Base-by-base conservation (phyloP, 768 basidiomycete species). In the Tricholoma bakamatsutake region DNA sequence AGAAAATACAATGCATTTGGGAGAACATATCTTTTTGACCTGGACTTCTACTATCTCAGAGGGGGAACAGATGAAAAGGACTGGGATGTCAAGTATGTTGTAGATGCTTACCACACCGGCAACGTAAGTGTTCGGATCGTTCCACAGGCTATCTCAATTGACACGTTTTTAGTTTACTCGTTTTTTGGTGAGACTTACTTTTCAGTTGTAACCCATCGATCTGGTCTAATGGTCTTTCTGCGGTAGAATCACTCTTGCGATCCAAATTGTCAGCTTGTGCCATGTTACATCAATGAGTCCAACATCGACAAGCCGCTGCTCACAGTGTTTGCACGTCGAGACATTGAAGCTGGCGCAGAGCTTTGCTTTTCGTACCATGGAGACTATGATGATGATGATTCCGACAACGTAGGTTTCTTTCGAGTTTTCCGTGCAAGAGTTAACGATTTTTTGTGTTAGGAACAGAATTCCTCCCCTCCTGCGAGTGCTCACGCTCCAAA, bases 51-150 rank as follows among this genome's bases (percentile, higher is more conserved):
- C 61, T 77, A 90, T 63, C 70, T 93, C 35, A 76, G 72, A 40
- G 27, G 71, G 28, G 67, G 61, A 48, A 56, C 69, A 31, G 62
- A 65, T 6, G n/a, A 31, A 30, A 17, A 17, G 3, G 67, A 76
- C 9, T 76, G 76, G 69, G 60, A 69, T 7, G 61, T 64, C 15
- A 69, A 79, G 39, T 90, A 84, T 59, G 75, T 76, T 12, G 84
- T 95, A 2, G 93, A 96, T 71, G 93, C 93, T 4, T 96, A 87
- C 66, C 92, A 95, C 68, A 85, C 81, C 17, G 89, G 89, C 10
- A 92, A 92, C 68, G 89, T 92, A 66, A 66, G 87, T 77, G 33
- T 13, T 13, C 6, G 12, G 5, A 45, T 54, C 11, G 39, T 12
- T 8, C 47, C 11, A 30, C 24, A 34, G 24, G 2, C 24, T 40